Base-by-base conservation (phyloP, 352 stramenopile species). In the Globisporangium spinosum region DNA sequence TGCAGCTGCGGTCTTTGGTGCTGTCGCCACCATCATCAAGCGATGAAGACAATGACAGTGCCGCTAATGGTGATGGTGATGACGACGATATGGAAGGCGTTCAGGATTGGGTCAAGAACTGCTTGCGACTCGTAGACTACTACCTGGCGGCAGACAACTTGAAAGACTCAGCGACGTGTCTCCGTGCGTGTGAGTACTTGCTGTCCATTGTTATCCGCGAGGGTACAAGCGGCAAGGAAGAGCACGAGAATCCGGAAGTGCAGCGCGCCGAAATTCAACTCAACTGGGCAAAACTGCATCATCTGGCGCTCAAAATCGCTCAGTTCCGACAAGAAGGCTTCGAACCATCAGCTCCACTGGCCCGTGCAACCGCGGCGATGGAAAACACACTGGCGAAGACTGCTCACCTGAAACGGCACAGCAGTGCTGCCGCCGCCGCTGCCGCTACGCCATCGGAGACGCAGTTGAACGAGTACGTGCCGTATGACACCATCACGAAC, bases 91-190 rank as follows among this genome's bases (percentile, higher is more conserved):
- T 79, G 59, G 69, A 71, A 13, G 76, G 62, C 6, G 74, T 75
- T 5, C 58, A 74, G 51, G 82, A 90, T 29, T 91, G 83, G 83
- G 70, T 85, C 25, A 77, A 76, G 35, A 91, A 90, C 66, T 75
- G 66, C 0, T 49, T 90, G 25, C 75, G 77, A 17, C 72, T 91
- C 15, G 80, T 88, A 5, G 79, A 90, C 34, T 91, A 82, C 58
- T 90, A 87, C 56, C 66, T 89, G 1, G 77, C 85, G 25, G 75
- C 70, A 0, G 73, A 86, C 49, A 73, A 83, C 43, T 47, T 75
- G 23, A 71, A 61, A n/a, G 77, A 86, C 58, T 79, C 83, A 3
- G 73, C 79, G 0, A 71, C 67, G n/a, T 89, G 80, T 61, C 70
- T 91, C 10, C 58, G 71, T 4, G 80, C 77, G 5, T 79, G 77